phyloP scores from a whole-genome alignment of 306 rosid species.

The Malus sylvestris region DNA sequence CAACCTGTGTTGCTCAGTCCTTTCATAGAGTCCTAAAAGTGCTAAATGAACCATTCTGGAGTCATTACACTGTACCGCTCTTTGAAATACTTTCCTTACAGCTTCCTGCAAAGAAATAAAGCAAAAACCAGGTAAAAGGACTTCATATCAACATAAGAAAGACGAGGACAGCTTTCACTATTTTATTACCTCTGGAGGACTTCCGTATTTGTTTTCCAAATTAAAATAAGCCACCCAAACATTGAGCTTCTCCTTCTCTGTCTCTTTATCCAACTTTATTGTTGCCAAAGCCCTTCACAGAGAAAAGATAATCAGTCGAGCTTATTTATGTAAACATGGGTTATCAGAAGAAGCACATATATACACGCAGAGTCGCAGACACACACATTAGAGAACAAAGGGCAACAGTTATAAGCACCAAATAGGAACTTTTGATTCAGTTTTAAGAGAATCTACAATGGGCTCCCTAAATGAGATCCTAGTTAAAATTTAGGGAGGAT shows the following conservation, averaged over 20 bases:
- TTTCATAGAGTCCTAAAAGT: slow-evolving; percentile 76
- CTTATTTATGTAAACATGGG: not conserved
- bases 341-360: not conserved
- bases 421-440: not conserved
- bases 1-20: slow-evolving; percentile 64
- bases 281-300: slow-evolving; percentile 74
- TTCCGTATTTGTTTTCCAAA: slow-evolving; percentile 79
- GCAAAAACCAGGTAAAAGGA: slow-evolving; percentile 6
- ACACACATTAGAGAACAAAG: not conserved
- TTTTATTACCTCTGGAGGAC: slow-evolving; percentile 67
- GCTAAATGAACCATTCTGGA: slow-evolving; percentile 73
- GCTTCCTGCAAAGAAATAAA: slow-evolving; percentile 53
- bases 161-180: not conserved
- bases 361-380: not conserved
- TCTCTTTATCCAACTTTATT: slow-evolving; percentile 80
- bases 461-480: too few relatives aligned
- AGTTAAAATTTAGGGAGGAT: too few relatives aligned
- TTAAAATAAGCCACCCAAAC: slow-evolving; percentile 89
- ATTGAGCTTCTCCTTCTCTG: slow-evolving; percentile 94
- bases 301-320: not conserved
- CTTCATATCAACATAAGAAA: not conserved
- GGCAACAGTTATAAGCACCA: not conserved
- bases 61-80: slow-evolving; percentile 76
- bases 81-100: slow-evolving; percentile 61
- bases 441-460: not conserved